Base-by-base conservation (phyloP, 2,329 filamentous ascomycete genomes). In the Fusarium chuoi region DNA sequence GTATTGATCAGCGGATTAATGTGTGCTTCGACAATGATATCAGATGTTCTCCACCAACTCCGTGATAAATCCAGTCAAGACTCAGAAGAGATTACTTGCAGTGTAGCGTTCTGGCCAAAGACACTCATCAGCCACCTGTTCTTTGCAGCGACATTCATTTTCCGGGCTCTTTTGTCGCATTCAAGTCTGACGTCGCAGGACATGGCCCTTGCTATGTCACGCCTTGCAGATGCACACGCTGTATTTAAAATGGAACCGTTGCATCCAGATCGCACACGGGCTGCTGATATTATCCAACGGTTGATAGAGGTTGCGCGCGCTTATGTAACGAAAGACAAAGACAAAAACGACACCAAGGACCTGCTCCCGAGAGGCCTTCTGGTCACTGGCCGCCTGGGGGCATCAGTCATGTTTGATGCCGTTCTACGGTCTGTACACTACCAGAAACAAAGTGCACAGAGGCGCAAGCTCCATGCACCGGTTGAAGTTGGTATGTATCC, bases 291-390 rank as follows among this genome's bases (percentile, higher is more conserved):
- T 1, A 54, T 39, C 18, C 51, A 39, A 5, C 35, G 35, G 7
- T n/a, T 54, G 5, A 54, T 38, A 22, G 35, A 39, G 18, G 33
- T 38, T 22, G 35, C 24, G 3, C 35, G 18, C 4, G 7, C 14
- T 28, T n/a, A 38, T 6, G 14, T 38, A 4, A 5, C 10, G 4
- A 12, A n/a, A 22, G 51, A 28, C 7, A 2, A 8, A 0, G 14
- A 18, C 18, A 3, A 22, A 7, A 13, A 2, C 28, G 9, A 28
- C 5, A 5, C 18, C 24, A 22, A 22, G 3, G 8, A 3, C 20
- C 2, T 28, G 6, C 51, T 26, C 2, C 51, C 51, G 2, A 38
- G 51, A 17, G 35, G 20, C 0, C 51, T 54, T 9, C 51, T 54
- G 0, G 24, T 54, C 14, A 54, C 51, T 18, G 51, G 51, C 9